Evolutionary conservation across 1,284 basidiomycete genomes (phyloP).

Genomic region (Veloporphyrellus conicus): DNA sequence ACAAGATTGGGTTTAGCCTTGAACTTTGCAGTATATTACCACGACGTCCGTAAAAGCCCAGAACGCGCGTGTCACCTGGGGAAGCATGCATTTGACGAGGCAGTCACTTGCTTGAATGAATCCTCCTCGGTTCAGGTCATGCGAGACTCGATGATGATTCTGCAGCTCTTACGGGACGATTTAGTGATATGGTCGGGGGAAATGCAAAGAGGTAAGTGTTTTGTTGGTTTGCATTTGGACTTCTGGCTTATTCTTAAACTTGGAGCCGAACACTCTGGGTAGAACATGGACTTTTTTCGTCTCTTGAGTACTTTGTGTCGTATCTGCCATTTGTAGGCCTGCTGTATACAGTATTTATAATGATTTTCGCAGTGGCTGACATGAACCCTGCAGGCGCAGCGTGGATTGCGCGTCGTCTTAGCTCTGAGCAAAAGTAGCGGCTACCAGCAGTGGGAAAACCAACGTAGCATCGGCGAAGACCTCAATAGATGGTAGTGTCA

Average conservation of each 20-base stretch:
- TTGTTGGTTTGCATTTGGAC: slow-evolving; percentile 6
- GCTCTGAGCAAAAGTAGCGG: slow-evolving; percentile 78
- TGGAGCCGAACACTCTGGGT: slow-evolving; percentile 27
- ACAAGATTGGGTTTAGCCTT: slow-evolving; percentile 98
- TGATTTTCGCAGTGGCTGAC: not conserved
- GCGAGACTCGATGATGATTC: slow-evolving; percentile 98
- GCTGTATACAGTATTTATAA: slow-evolving; percentile 14
- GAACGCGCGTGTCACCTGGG: slow-evolving; percentile 99
- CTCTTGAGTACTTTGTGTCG: slow-evolving; percentile 1
- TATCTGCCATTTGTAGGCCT: slow-evolving; percentile 5
- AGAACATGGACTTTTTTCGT: not conserved
- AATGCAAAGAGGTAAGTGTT: slow-evolving; percentile 72
- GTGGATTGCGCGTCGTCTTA: not conserved
- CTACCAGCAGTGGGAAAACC: slow-evolving; percentile 86
- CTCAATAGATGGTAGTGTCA: slow-evolving; percentile 28
- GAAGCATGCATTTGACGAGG: slow-evolving; percentile 99
- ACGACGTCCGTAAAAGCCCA: slow-evolving; percentile 99
- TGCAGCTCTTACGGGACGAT: slow-evolving; percentile 99
- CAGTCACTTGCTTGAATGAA: slow-evolving; percentile 99
- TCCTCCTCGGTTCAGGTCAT: slow-evolving; percentile 99
- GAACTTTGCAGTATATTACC: slow-evolving; percentile 99
- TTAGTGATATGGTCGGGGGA: slow-evolving; percentile 97
- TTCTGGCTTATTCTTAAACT: slow-evolving; percentile 11
- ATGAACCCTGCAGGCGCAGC: not conserved
- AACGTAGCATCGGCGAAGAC: slow-evolving; percentile 80